Evolutionary conservation across 2,329 filamentous ascomycete species (phyloP).

Genomic region (Fusarium brachygibbosum): DNA sequence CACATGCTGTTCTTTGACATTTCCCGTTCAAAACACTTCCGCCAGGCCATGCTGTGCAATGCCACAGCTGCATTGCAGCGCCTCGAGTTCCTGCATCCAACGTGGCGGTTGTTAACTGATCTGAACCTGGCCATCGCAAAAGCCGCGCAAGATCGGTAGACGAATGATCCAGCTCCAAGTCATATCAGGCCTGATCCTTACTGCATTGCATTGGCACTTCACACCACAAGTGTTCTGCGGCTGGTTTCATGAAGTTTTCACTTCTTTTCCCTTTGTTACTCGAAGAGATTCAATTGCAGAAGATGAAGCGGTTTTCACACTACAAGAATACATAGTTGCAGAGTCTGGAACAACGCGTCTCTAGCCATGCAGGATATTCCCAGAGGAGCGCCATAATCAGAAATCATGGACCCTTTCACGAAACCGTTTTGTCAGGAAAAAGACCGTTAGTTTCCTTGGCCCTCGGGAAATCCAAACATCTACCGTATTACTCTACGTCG

Average conservation of each 20-base stretch:
- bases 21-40: slow-evolving; percentile 26
- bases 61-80: slow-evolving; percentile 35
- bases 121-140: slow-evolving; percentile 34
- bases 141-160: slow-evolving; percentile 25
- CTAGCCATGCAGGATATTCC: not conserved
- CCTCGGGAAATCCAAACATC: not conserved
- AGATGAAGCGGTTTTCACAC: not conserved
- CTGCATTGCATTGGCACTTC: slow-evolving; percentile 28
- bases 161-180: slow-evolving; percentile 39
- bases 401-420: slow-evolving; percentile 19
- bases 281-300: not conserved
- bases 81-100: slow-evolving; percentile 50
- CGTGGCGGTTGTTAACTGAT: slow-evolving; percentile 49
- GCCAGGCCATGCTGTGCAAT: slow-evolving; percentile 29
- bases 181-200: slow-evolving; percentile 27
- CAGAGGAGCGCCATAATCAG: not conserved
- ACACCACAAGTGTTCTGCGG: slow-evolving; percentile 6
- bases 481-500: slow-evolving; percentile 12
- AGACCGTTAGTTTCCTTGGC: slow-evolving; percentile 18
- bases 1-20: slow-evolving; percentile 34
- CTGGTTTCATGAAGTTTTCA: slow-evolving; percentile 1
- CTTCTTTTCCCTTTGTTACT: slow-evolving; percentile 7
- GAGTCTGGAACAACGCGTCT: not conserved
- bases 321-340: not conserved
- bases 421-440: slow-evolving; percentile 13